Conservation (phyloP, 2,329 filamentous ascomycete genomes). For the Leptosphaerulina australis region DNA sequence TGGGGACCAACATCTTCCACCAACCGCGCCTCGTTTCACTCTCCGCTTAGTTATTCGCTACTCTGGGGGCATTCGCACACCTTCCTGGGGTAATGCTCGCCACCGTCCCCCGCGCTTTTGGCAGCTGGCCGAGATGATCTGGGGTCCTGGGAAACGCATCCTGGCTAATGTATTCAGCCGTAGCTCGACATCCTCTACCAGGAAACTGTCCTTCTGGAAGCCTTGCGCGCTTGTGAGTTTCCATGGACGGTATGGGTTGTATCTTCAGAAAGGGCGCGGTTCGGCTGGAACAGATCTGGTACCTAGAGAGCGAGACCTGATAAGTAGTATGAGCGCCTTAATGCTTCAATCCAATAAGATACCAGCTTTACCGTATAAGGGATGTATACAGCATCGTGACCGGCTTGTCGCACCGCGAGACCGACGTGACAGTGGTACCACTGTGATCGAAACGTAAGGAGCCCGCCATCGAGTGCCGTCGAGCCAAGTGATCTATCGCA, state of each 20-base stretch:
- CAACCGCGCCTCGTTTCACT: not conserved
- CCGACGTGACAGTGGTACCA: constrained; percentile 1
- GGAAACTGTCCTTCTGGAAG: not conserved
- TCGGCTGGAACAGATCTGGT: not conserved
- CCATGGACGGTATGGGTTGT: not conserved
- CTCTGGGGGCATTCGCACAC: not conserved
- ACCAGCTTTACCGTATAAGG: not conserved
- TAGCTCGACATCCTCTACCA: not conserved
- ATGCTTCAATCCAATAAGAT: not conserved
- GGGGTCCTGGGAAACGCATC: not conserved
- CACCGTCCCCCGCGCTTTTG: constrained; percentile 1
- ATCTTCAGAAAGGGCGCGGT: not conserved
- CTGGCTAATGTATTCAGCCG: constrained; percentile 10
- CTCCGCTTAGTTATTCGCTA: not conserved
- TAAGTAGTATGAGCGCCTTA: constrained; percentile 2
- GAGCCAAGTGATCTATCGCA: constrained; percentile 18
- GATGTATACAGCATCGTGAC: not conserved
- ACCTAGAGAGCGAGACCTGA: not conserved
- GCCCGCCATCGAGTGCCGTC: not conserved
- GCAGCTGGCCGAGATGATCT: not conserved
- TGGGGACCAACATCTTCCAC: constrained; percentile 6
- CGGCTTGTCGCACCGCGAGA: constrained; percentile 3
- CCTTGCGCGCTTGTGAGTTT: not conserved
- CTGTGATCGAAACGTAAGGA: not conserved
- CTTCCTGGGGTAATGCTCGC: constrained; percentile 1